Percentiles rank a stretch among this genome's conserved stretches.
These are phyloP conservation scores for Podospora tetraspora DNA, from an alignment of 495 filamentous ascomycete species.

Conservation along the genomic window DNA sequence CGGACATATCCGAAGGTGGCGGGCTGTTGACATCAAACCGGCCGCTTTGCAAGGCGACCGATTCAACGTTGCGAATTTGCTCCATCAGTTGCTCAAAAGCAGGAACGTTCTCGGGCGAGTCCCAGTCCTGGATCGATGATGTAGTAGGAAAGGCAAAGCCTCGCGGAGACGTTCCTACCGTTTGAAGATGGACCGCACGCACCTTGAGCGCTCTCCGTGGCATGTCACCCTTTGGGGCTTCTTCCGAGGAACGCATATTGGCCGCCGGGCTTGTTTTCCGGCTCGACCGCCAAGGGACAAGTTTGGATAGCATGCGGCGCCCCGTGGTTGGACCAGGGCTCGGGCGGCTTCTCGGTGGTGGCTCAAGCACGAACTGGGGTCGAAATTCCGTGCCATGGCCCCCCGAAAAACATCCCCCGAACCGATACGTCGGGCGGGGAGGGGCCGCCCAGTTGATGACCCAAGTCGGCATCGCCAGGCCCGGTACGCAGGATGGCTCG, in stretches of 20 bases:
- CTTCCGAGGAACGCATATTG: no score
- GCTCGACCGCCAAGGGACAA: no score
- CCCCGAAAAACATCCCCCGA: neutral
- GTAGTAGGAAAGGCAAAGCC: neutral
- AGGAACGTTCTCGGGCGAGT: neutral
- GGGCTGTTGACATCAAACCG: neutral
- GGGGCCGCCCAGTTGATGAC: neutral
- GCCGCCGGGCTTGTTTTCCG: no score
- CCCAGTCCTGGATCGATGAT: neutral
- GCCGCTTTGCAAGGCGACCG: no score
- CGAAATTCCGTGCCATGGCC: no score
- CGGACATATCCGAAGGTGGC: neutral
- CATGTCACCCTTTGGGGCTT: no score
- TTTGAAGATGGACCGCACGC: neutral
- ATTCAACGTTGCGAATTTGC: neutral
- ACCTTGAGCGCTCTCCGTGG: neutral
- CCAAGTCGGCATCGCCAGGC: neutral
- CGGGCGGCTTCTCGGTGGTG: no score
- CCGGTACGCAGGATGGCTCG: neutral
- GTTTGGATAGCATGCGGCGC: no score
- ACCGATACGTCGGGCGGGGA: neutral
- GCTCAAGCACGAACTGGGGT: no score
- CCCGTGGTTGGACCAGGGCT: no score
- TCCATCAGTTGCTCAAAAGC: neutral
- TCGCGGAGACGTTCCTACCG: neutral